Conservation (phyloP, 2,329 filamentous ascomycete species). For the Alternaria atra region DNA sequence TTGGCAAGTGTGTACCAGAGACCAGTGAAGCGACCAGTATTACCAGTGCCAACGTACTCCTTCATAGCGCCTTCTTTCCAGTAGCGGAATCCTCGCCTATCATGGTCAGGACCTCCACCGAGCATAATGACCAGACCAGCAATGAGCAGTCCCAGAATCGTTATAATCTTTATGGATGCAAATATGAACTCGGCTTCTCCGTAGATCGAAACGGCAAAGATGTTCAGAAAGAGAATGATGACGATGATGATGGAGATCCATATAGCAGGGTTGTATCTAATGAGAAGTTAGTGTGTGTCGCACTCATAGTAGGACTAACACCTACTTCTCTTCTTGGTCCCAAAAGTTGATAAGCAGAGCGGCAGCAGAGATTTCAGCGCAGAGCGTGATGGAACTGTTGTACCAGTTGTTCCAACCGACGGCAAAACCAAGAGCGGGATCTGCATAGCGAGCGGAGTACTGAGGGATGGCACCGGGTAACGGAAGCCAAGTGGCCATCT, state of each 20-base stretch:
- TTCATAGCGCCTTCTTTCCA: slow-evolving; percentile 70
- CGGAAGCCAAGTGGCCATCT: slow-evolving; percentile 55
- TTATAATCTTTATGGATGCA: slow-evolving; percentile 60
- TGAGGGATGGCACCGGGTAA: slow-evolving; percentile 51
- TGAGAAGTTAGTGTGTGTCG: slow-evolving; percentile 1
- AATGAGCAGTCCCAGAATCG: slow-evolving; percentile 45
- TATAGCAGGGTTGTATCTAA: slow-evolving; percentile 30
- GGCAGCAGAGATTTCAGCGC: slow-evolving; percentile 49
- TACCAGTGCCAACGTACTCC: slow-evolving; percentile 60
- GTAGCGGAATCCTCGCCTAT: slow-evolving; percentile 67
- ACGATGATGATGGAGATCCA: slow-evolving; percentile 50
- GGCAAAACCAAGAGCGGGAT: slow-evolving; percentile 53
- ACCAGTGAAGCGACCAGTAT: slow-evolving; percentile 70
- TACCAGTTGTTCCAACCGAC: slow-evolving; percentile 43
- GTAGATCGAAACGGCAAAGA: slow-evolving; percentile 49
- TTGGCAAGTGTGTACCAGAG: slow-evolving; percentile 66
- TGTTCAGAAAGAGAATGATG: slow-evolving; percentile 46
- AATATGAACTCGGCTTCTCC: slow-evolving; percentile 61
- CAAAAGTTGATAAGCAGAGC: slow-evolving; percentile 46
- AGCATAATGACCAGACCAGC: slow-evolving; percentile 46
- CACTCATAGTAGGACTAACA: not conserved
- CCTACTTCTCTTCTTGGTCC: slow-evolving; percentile 39
- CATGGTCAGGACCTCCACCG: slow-evolving; percentile 47
- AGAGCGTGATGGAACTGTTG: slow-evolving; percentile 46
- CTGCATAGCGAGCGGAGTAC: slow-evolving; percentile 54